Evolutionary conservation across 1,139 yeast genomes (phyloP).

Genomic region (Yamadazyma conglobata): DNA sequence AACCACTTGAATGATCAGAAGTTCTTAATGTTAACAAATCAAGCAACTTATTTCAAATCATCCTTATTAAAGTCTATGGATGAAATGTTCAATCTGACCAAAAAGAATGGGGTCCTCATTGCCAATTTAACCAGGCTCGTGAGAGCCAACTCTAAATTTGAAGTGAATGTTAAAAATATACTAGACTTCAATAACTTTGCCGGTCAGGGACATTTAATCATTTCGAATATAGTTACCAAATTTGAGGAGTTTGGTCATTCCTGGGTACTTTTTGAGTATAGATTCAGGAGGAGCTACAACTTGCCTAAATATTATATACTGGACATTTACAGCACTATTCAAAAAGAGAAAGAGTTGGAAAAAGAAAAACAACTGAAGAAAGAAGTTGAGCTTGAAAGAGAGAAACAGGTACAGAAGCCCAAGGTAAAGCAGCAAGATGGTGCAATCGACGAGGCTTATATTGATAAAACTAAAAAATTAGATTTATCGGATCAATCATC

Average conservation of each 20-base stretch:
- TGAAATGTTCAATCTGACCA: constrained; percentile 43
- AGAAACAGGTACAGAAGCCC: background rate
- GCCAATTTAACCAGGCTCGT: constrained; percentile 50
- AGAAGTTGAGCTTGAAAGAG: no score
- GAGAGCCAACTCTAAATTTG: constrained; percentile 40
- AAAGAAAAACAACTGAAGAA: constrained; percentile 2
- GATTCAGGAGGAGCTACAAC: constrained; percentile 32
- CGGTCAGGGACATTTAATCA: constrained; percentile 26
- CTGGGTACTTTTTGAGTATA: constrained; percentile 38
- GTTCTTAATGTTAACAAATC: constrained; percentile 23
- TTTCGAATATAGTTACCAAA: constrained; percentile 22
- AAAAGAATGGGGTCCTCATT: constrained; percentile 50
- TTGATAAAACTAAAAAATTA: constrained; percentile 17
- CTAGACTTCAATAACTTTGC: constrained; percentile 39
- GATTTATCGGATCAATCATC: constrained; percentile 15
- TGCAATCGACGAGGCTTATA: constrained; percentile 13
- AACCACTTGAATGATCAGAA: constrained; percentile 41
- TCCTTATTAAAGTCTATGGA: constrained; percentile 35
- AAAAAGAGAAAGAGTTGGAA: constrained; percentile 1
- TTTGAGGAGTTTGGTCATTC: constrained; percentile 32
- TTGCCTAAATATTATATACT: constrained; percentile 18
- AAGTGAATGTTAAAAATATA: constrained; percentile 33
- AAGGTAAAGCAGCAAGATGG: background rate
- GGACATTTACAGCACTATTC: constrained; percentile 5
- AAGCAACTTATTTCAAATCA: constrained; percentile 25